A percentile compares a stretch with the other conserved stretches of the same genome.
Evolutionary conservation across 2,329 filamentous ascomycete genomes (phyloP).

Genomic region (Rhynchosporium agropyri): DNA sequence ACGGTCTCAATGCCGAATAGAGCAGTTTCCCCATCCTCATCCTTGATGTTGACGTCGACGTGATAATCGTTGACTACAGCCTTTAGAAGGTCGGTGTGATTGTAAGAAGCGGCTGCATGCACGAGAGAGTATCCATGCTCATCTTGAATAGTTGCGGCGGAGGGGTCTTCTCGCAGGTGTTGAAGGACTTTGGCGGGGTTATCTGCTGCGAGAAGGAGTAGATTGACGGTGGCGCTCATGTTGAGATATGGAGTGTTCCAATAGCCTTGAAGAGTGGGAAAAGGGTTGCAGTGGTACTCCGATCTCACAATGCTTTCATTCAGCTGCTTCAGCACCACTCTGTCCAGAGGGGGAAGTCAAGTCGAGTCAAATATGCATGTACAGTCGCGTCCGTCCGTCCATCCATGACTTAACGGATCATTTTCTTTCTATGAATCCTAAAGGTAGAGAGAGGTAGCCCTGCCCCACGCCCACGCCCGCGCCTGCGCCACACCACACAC

Average conservation of each 20-base stretch:
- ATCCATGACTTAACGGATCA: not conserved
- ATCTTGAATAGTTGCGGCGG: conserved; percentile 80
- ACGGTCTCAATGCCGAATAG: conserved; percentile 87
- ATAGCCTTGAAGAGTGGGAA: too few relatives aligned
- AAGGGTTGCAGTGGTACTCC: too few relatives aligned
- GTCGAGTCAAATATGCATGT: too few relatives aligned
- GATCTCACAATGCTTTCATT: too few relatives aligned
- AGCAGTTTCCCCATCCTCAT: conserved; percentile 93
- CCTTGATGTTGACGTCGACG: conserved; percentile 78
- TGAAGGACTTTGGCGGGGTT: conserved; percentile 73
- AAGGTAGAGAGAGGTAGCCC: not conserved
- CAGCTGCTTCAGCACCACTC: too few relatives aligned
- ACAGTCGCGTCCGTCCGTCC: too few relatives aligned
- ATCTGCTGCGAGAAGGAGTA: conserved; percentile 79
- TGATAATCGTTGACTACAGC: conserved; percentile 74
- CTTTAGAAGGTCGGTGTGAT: conserved; percentile 78
- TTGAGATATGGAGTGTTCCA: not conserved
- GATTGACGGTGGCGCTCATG: conserved; percentile 49
- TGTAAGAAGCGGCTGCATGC: conserved; percentile 92
- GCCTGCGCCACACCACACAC: too few relatives aligned
- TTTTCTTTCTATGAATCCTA: not conserved
- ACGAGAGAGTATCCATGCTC: conserved; percentile 91
- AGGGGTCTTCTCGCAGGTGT: conserved; percentile 72
- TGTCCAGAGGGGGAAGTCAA: too few relatives aligned
- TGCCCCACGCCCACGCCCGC: conserved; percentile 10